phyloP scores from a whole-genome alignment of 1,139 yeast genomes.

The Zygosaccharomyces pseudobailii region DNA sequence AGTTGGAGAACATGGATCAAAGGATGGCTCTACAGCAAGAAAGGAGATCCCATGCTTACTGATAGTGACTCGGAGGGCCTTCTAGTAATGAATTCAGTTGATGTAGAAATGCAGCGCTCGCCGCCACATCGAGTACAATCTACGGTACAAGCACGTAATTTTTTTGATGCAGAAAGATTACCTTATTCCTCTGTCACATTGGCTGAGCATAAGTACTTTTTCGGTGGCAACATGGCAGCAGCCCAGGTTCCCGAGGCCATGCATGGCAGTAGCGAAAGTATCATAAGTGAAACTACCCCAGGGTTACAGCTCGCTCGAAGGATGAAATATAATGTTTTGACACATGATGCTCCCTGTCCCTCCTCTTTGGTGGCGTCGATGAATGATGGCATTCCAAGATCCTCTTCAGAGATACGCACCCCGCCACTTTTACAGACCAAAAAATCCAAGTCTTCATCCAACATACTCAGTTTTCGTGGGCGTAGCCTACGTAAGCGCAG shows the following conservation, averaged over 20 bases:
- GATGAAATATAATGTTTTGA: background rate
- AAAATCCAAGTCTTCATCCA: background rate
- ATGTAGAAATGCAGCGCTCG: background rate
- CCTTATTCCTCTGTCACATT: background rate
- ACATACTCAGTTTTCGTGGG: background rate
- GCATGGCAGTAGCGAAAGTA: slow-evolving; percentile 1
- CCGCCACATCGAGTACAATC: background rate
- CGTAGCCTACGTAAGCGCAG: background rate
- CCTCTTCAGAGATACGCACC: background rate
- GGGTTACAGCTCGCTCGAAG: background rate
- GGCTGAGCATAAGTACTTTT: background rate
- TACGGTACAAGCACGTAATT: slow-evolving; percentile 1
- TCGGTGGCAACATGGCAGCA: background rate
- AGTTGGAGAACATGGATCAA: slow-evolving; percentile 1
- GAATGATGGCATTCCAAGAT: background rate
- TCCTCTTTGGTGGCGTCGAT: background rate
- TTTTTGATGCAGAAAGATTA: background rate
- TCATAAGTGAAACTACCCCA: slow-evolving; percentile 2
- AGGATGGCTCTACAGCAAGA: background rate
- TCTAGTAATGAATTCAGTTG: background rate
- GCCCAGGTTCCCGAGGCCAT: background rate
- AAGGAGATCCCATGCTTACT: background rate
- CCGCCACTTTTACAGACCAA: background rate
- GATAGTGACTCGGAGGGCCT: slow-evolving; percentile 3
- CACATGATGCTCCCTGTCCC: background rate